These are phyloP conservation scores for Martensiomyces pterosporus DNA, from an alignment of 192 early-diverging fungal genomes.

Conservation along the genomic window DNA sequence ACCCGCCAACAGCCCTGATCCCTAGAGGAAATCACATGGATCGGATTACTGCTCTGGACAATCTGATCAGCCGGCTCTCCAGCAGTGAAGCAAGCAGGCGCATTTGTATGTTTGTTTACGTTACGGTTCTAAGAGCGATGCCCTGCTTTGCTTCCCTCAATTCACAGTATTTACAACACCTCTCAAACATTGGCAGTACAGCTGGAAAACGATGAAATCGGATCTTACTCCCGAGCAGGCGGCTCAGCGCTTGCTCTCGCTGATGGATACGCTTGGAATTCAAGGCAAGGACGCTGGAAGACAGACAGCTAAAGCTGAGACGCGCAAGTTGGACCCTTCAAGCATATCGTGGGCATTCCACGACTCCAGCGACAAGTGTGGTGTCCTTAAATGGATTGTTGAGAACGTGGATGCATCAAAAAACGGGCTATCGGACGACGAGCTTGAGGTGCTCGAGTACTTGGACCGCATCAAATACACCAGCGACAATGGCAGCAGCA, in stretches of 20 bases:
- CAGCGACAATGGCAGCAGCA: background rate
- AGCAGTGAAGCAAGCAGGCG: too few species aligned
- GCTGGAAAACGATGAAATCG: too few species aligned
- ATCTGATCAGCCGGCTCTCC: too few species aligned
- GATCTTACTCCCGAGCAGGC: slow-evolving; percentile 26
- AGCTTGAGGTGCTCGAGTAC: slow-evolving; percentile 32
- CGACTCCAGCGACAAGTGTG: slow-evolving; percentile 31
- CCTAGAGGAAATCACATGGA: too few species aligned
- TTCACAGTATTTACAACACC: too few species aligned
- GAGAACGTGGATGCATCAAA: slow-evolving; percentile 22
- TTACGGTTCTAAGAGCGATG: too few species aligned
- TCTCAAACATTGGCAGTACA: too few species aligned
- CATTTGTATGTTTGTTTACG: too few species aligned
- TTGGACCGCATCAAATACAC: slow-evolving; percentile 25
- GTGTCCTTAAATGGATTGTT: slow-evolving; percentile 31
- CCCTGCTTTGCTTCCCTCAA: too few species aligned
- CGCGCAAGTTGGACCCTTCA: slow-evolving; percentile 12
- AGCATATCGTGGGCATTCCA: slow-evolving; percentile 49
- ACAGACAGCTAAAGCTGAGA: background rate
- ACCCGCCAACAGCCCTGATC: too few species aligned
- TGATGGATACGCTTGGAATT: slow-evolving; percentile 15
- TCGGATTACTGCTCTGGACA: too few species aligned
- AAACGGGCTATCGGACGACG: slow-evolving; percentile 27
- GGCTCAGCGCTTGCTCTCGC: slow-evolving; percentile 27
- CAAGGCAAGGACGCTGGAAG: background rate